These are phyloP conservation scores for Uromyces viciae-fabae DNA, from an alignment of 1,284 basidiomycete species.

Conservation along the genomic window DNA sequence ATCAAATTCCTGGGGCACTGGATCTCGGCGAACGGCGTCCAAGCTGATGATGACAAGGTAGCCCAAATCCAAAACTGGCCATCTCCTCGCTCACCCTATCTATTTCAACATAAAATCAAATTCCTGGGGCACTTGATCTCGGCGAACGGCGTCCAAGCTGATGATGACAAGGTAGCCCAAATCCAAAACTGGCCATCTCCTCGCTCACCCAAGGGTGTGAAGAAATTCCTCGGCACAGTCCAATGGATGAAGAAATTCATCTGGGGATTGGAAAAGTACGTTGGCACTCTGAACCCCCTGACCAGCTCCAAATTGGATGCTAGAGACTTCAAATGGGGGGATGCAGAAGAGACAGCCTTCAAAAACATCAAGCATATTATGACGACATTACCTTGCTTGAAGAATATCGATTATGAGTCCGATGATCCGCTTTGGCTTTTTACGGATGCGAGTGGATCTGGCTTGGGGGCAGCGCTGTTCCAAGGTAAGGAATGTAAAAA, in stretches of 20 bases:
- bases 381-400: neutral
- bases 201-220: neutral
- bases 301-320: neutral
- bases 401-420: neutral
- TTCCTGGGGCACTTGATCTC: conserved; percentile 16
- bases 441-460: neutral
- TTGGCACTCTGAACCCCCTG: neutral
- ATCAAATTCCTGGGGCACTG: conserved; percentile 24
- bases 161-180: neutral
- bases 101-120: conserved; percentile 9
- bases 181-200: neutral
- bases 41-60: neutral
- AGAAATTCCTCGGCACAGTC: conserved; percentile 10
- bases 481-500: neutral
- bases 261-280: neutral
- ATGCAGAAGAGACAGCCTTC: neutral
- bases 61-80: neutral
- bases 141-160: neutral
- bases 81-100: neutral
- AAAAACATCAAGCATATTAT: neutral
- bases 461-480: neutral
- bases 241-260: conserved; percentile 17
- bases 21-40: neutral
- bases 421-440: neutral
- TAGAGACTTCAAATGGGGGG: neutral